Conservation (phyloP, 805 yeast genomes). For the Schwanniomyces sp. region DNA sequence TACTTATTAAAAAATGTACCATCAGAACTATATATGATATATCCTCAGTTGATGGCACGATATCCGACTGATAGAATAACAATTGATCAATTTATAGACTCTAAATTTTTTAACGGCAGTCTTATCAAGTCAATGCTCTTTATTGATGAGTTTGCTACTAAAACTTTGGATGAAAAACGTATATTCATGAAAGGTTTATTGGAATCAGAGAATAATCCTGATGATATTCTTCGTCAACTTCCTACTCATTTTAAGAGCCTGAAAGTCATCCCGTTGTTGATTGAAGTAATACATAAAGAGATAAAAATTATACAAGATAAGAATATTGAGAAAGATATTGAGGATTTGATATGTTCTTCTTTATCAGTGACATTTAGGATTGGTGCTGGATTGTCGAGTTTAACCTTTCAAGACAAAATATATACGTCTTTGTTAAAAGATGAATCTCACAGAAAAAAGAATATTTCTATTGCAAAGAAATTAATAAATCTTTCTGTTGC, state of each 20-base stretch:
- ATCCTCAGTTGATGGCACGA: conserved; percentile 55
- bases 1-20: conserved; percentile 61
- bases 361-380: conserved; percentile 59
- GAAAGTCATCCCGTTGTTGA: conserved; percentile 72
- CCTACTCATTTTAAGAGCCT: conserved; percentile 52
- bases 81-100: conserved; percentile 66
- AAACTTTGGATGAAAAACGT: conserved; percentile 62
- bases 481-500: conserved; percentile 32
- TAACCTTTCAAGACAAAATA: conserved; percentile 74
- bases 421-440: conserved; percentile 43
- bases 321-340: conserved; percentile 24
- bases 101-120: conserved; percentile 79
- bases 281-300: conserved; percentile 50
- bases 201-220: conserved; percentile 15
- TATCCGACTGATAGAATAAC: conserved; percentile 57
- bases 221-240: conserved; percentile 26
- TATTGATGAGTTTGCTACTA: conserved; percentile 80
- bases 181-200: conserved; percentile 68
- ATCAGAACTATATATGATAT: conserved; percentile 45
- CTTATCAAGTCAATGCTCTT: conserved; percentile 77
- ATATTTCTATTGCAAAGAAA: conserved; percentile 19
- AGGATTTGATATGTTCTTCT: conserved; percentile 45
- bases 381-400: conserved; percentile 66
- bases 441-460: conserved; percentile 20
- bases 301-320: conserved; percentile 18